Evolutionary conservation across 306 rosid genomes (phyloP).

Genomic region (Fagus crenata): DNA sequence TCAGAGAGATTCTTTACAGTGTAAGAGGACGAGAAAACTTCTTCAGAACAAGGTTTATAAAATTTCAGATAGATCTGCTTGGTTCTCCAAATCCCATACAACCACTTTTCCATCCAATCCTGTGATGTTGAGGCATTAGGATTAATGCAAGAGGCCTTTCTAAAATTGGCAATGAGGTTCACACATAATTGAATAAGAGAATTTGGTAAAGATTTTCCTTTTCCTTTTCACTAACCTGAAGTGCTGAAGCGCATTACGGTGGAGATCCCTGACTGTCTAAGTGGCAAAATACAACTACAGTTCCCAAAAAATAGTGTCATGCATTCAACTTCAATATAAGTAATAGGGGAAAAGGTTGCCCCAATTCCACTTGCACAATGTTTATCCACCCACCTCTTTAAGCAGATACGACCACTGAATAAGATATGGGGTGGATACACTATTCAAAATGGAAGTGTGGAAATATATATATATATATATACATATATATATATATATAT

Average conservation of each 20-base stretch:
- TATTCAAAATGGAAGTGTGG: slow-evolving; percentile 21
- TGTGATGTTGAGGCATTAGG: slow-evolving; percentile 28
- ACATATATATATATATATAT: not conserved
- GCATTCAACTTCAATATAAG: slow-evolving; percentile 1
- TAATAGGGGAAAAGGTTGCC: slow-evolving; percentile 3
- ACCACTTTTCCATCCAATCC: slow-evolving; percentile 91
- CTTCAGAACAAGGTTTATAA: slow-evolving; percentile 27
- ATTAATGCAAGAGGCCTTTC: slow-evolving; percentile 13
- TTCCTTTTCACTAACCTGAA: slow-evolving; percentile 63
- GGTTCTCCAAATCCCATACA: slow-evolving; percentile 86
- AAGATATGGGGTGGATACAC: slow-evolving; percentile 10
- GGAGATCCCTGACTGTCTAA: slow-evolving; percentile 46
- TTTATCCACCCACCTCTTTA: slow-evolving; percentile 10
- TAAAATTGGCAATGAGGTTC: slow-evolving; percentile 1
- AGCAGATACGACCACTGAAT: not conserved
- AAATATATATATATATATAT: not conserved
- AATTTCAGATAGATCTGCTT: slow-evolving; percentile 59
- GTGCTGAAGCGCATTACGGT: slow-evolving; percentile 78
- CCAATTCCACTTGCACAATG: slow-evolving; percentile 23
- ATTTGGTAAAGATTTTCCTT: not conserved
- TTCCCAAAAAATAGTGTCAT: slow-evolving; percentile 27
- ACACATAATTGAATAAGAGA: not conserved
- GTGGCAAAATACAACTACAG: slow-evolving; percentile 75
- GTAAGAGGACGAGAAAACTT: slow-evolving; percentile 1
- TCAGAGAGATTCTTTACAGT: slow-evolving; percentile 1